These are phyloP conservation scores for Beta vulgaris DNA, from an alignment of 148 eudicot species.

Conservation along the genomic window DNA sequence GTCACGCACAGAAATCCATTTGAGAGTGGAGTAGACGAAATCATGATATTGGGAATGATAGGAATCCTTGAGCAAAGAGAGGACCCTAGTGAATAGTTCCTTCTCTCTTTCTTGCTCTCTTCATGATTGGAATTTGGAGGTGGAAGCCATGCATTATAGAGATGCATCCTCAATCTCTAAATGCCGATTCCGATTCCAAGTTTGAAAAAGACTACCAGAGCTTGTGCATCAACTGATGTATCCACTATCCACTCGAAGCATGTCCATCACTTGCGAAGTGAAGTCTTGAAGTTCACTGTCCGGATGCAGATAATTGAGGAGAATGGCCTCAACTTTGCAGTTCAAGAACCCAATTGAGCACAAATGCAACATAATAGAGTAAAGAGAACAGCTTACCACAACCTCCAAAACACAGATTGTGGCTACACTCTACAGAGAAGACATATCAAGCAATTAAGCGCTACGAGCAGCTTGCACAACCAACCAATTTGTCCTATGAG, in stretches of 20 bases:
- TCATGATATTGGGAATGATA: conserved; percentile 61
- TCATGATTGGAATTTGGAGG: conserved; percentile 67
- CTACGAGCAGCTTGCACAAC: not conserved
- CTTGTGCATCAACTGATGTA: conserved; percentile 79
- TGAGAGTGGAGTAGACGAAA: conserved; percentile 82
- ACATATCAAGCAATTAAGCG: not conserved
- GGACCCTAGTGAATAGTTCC: conserved; percentile 60
- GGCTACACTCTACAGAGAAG: not conserved
- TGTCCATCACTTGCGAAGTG: conserved; percentile 69
- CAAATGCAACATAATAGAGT: conserved; percentile 6
- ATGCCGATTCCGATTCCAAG: too few species aligned
- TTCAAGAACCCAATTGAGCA: conserved; percentile 10
- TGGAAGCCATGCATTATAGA: conserved; percentile 94
- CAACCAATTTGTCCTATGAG: not conserved
- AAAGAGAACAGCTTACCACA: conserved; percentile 2
- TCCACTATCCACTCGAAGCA: conserved; percentile 84
- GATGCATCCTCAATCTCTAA: conserved; percentile 57
- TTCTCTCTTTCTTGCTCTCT: conserved; percentile 64
- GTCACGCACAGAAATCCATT: conserved; percentile 86
- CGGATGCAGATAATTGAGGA: conserved; percentile 76
- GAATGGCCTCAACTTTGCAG: conserved; percentile 62
- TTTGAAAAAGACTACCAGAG: conserved; percentile 58
- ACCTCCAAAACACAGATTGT: not conserved
- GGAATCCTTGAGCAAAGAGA: conserved; percentile 48
- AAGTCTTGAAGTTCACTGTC: conserved; percentile 87